Percentiles rank a stretch among this genome's conserved stretches.
Conservation (phyloP, 345 rosid genomes). For the Moricandia arvensis region DNA sequence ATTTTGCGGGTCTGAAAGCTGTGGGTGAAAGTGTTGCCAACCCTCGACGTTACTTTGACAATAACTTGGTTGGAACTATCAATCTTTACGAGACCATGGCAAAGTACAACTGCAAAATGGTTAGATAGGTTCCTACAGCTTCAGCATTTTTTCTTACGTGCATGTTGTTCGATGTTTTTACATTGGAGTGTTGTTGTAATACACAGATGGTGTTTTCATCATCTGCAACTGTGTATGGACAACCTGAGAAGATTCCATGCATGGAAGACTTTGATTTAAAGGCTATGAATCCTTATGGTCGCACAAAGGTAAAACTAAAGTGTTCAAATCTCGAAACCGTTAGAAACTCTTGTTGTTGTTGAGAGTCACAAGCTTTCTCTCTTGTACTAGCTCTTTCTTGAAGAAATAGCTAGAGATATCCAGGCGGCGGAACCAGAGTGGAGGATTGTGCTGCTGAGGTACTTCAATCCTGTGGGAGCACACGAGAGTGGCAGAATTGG, state of each 20-base stretch:
- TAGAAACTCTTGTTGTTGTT: not conserved
- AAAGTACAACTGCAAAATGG: constrained; percentile 72
- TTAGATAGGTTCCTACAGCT: constrained; percentile 16
- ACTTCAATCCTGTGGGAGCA: constrained; percentile 95
- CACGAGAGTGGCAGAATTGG: constrained; percentile 91
- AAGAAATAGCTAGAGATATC: constrained; percentile 88
- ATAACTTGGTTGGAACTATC: constrained; percentile 74
- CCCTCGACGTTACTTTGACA: constrained; percentile 83
- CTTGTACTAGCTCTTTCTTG: constrained; percentile 72
- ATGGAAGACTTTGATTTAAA: constrained; percentile 63
- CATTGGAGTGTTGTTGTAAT: constrained; percentile 1
- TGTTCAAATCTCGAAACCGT: too few species aligned
- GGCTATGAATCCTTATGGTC: constrained; percentile 95
- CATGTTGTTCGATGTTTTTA: not conserved
- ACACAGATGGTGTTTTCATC: constrained; percentile 89
- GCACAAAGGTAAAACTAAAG: constrained; percentile 98
- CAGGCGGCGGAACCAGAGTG: constrained; percentile 85
- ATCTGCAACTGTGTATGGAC: constrained; percentile 94
- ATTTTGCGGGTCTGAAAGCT: constrained; percentile 92
- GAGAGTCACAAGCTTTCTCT: not conserved
- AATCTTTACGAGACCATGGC: constrained; percentile 71
- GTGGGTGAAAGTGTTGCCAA: constrained; percentile 80
- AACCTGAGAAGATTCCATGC: constrained; percentile 86
- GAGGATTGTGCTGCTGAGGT: constrained; percentile 78
- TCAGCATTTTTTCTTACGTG: not conserved